phyloP scores from a whole-genome alignment of 2,329 filamentous ascomycete genomes.

The Penicillium sp. region DNA sequence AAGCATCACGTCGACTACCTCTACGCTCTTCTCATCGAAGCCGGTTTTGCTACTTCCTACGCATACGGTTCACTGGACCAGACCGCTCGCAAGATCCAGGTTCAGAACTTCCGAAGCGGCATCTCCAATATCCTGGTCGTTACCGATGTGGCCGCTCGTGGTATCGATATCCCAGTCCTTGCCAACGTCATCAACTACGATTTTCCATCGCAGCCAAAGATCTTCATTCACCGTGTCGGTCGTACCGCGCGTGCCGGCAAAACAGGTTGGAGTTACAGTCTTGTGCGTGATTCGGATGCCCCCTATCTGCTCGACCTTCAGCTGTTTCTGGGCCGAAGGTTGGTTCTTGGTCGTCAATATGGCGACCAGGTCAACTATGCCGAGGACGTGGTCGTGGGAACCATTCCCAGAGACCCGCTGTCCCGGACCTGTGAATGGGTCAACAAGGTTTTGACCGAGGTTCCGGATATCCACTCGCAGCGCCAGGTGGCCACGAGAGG shows the following conservation, averaged over 20 bases:
- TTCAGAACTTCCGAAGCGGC: constrained; percentile 81
- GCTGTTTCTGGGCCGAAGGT: constrained; percentile 80
- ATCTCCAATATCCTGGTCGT: constrained; percentile 88
- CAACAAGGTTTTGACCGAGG: constrained; percentile 70
- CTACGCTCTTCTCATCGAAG: constrained; percentile 68
- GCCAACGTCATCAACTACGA: constrained; percentile 99
- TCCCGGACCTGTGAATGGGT: constrained; percentile 78
- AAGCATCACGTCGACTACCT: constrained; percentile 98
- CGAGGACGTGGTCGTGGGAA: constrained; percentile 77
- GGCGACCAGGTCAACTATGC: constrained; percentile 64
- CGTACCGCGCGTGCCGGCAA: constrained; percentile 91
- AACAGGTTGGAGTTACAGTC: constrained; percentile 90
- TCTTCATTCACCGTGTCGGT: constrained; percentile 94
- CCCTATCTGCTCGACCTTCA: constrained; percentile 93
- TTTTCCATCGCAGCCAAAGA: constrained; percentile 92
- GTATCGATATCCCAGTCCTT: constrained; percentile 94
- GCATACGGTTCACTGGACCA: constrained; percentile 94
- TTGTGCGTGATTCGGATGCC: constrained; percentile 80
- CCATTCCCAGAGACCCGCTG: constrained; percentile 66
- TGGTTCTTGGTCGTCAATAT: constrained; percentile 67
- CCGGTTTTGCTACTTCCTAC: constrained; percentile 86
- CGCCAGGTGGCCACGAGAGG: constrained; percentile 75
- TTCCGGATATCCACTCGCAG: constrained; percentile 66
- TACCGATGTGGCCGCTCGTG: constrained; percentile 91
- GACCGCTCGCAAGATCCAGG: constrained; percentile 83